These are phyloP conservation scores for Scleromitrula shiraiana DNA, from an alignment of 2,329 filamentous ascomycete species.

Conservation along the genomic window DNA sequence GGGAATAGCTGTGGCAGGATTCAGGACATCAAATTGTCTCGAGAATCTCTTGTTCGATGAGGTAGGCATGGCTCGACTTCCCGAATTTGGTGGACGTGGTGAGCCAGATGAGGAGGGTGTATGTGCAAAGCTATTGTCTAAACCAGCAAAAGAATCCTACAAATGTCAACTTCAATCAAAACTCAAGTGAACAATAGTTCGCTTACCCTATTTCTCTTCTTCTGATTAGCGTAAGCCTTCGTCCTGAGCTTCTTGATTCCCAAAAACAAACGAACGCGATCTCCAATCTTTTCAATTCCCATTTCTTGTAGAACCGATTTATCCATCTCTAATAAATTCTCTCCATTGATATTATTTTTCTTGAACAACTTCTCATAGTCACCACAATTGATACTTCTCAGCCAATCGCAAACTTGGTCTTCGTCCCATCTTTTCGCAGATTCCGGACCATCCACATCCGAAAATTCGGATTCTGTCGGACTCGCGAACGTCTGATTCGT, in stretches of 20 bases:
- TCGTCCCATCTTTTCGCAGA: constrained; percentile 84
- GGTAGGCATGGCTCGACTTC: constrained; percentile 38
- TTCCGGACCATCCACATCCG: constrained; percentile 69
- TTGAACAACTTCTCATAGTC: constrained; percentile 89
- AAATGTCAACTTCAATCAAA: constrained; percentile 20
- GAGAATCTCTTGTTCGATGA: constrained; percentile 56
- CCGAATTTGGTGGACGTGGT: constrained; percentile 51
- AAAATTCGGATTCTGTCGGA: constrained; percentile 89
- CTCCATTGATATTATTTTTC: constrained; percentile 93
- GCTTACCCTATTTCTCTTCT: constrained; percentile 77
- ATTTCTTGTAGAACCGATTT: constrained; percentile 95
- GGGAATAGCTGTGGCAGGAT: constrained; percentile 22
- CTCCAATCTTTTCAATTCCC: constrained; percentile 95
- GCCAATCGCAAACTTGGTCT: constrained; percentile 82
- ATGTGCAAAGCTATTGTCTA: constrained; percentile 52
- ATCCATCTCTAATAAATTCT: constrained; percentile 94
- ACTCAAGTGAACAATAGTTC: not conserved
- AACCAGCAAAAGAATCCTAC: constrained; percentile 74
- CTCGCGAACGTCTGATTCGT: constrained; percentile 55
- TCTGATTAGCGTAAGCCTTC: constrained; percentile 66
- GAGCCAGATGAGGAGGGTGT: constrained; percentile 57
- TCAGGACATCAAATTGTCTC: constrained; percentile 44
- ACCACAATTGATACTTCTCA: constrained; percentile 82
- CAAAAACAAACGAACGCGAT: constrained; percentile 83
- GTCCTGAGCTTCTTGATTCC: constrained; percentile 77